phyloP scores from a whole-genome alignment of 177 flowering plant genomes.

The Vitis hybrid region DNA sequence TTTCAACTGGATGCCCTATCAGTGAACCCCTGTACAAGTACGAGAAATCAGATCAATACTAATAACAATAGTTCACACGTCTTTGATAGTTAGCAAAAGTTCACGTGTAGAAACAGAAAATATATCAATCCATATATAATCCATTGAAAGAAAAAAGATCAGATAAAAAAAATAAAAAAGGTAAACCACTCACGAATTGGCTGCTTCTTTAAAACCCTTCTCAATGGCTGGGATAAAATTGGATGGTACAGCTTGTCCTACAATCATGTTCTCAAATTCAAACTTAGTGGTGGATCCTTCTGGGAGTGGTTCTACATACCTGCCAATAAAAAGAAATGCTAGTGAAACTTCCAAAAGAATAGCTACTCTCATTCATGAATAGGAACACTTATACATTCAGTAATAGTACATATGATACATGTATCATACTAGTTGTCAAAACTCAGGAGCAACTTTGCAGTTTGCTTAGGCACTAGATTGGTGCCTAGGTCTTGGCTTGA shows the following conservation, averaged over 20 bases:
- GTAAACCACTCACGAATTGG: constrained; percentile 77
- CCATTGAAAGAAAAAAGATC: not conserved
- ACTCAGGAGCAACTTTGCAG: no score
- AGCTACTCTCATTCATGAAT: not conserved
- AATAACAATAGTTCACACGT: not conserved
- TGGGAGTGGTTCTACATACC: constrained; percentile 92
- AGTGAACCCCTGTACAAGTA: constrained; percentile 72
- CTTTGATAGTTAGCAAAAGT: no score
- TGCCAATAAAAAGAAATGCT: constrained; percentile 23
- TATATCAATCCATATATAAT: not conserved
- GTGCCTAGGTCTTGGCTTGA: no score
- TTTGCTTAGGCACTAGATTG: no score
- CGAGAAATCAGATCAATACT: not conserved
- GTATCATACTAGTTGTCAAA: no score
- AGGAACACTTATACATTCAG: no score
- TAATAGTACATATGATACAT: no score
- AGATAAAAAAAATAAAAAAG: not conserved
- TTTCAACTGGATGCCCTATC: constrained; percentile 96
- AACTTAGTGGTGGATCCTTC: constrained; percentile 72
- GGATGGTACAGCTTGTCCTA: constrained; percentile 94
- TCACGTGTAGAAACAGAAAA: not conserved
- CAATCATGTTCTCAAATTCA: constrained; percentile 90
- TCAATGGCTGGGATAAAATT: constrained; percentile 94
- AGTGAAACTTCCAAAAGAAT: not conserved
- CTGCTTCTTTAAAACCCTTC: constrained; percentile 96